Evolutionary conservation across 2,329 filamentous ascomycete genomes (phyloP).

Genomic region (Torrubiellomyces zombiae): DNA sequence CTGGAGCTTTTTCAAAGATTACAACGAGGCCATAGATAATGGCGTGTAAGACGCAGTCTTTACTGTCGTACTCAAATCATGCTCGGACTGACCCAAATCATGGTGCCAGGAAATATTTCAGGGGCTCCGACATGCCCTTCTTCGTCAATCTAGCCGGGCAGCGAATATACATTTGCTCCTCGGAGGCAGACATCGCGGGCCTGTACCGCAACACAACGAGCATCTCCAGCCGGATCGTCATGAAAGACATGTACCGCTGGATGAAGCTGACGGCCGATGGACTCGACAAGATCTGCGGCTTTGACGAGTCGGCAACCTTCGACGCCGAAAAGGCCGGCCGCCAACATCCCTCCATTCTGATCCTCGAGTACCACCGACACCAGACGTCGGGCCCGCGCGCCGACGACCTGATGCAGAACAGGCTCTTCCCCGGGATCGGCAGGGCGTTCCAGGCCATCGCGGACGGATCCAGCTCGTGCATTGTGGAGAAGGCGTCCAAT

Average conservation of each 20-base stretch:
- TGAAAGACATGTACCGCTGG: background rate
- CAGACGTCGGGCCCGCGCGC: background rate
- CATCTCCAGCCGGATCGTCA: background rate
- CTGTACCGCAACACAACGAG: background rate
- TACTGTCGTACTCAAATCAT: background rate
- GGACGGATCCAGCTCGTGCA: background rate
- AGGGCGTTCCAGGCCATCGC: background rate
- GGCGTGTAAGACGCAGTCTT: background rate
- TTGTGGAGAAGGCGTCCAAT: background rate
- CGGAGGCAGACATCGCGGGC: background rate
- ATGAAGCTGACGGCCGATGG: background rate
- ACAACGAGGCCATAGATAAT: constrained; percentile 1
- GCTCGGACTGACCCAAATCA: background rate
- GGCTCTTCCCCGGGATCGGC: background rate
- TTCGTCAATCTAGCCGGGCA: background rate
- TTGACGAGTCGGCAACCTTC: background rate
- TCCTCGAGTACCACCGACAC: background rate
- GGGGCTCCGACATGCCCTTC: background rate
- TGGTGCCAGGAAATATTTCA: background rate
- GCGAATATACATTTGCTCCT: background rate
- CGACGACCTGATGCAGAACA: constrained; percentile 1
- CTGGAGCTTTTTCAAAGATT: constrained; percentile 1
- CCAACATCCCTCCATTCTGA: background rate
- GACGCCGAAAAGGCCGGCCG: background rate
- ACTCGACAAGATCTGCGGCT: background rate